phyloP scores from a whole-genome alignment of 305 asterid genomes.

The Ajuga reptans region DNA sequence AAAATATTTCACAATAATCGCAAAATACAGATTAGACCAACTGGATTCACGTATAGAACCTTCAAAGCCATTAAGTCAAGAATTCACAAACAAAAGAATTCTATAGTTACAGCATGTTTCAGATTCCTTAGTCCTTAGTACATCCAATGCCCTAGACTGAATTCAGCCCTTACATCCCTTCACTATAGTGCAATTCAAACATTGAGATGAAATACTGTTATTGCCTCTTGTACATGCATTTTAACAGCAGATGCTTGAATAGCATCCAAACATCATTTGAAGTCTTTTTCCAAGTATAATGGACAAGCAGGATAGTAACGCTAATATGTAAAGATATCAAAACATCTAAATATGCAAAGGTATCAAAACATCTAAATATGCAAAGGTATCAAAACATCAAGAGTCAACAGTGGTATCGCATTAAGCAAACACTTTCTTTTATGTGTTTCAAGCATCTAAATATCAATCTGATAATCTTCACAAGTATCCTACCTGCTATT shows the following conservation, averaged over 20 bases:
- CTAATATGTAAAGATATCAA: not conserved
- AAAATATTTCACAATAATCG: not conserved
- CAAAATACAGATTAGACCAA: no score
- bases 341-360: not conserved
- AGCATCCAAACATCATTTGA: not conserved
- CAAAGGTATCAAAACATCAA: not conserved
- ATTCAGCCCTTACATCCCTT: not conserved
- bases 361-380: not conserved
- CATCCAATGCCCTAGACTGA: not conserved
- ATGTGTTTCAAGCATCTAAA: constrained; percentile 22
- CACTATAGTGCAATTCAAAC: not conserved
- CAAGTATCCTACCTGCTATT: constrained; percentile 68
- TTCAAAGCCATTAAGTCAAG: not conserved
- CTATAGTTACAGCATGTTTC: not conserved
- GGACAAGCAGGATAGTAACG: not conserved
- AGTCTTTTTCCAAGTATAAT: not conserved
- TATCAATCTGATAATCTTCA: not conserved
- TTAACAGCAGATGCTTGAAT: not conserved
- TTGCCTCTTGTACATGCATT: not conserved
- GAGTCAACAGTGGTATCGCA: not conserved
- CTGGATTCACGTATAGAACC: no score
- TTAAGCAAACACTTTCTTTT: not conserved
- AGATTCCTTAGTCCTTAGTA: not conserved
- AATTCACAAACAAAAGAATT: not conserved
- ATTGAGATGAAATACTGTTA: not conserved